Evolutionary conservation across 441 rosid genomes (phyloP), one percentile per base, ranked within the genome.

Genomic region (Erysimum cheiri): DNA sequence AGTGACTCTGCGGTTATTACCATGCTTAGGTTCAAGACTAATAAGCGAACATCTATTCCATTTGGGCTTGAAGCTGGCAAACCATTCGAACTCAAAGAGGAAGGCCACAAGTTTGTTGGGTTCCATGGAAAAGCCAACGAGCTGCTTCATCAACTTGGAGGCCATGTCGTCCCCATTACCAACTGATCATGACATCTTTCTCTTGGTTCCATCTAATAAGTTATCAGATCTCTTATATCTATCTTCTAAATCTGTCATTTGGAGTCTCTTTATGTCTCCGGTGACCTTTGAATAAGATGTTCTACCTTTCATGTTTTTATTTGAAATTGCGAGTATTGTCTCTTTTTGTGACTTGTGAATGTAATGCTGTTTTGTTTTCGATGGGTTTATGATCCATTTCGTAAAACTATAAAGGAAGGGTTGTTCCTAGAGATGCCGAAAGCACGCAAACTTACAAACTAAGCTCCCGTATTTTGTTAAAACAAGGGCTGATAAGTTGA

Each of bases 41-140:
- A 52, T 37, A 66, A 66, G 33, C 46, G 7, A 66, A 66, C 60
- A 19, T 66, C 70, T 4, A 14, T n/a, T 19, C 70, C 60, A 0
- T 66, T 37, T 26, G 70, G 70, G 1, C 56, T 66, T 37, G 60
- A 50, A 14, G 56, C 70, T n/a, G 70, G 70, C 4, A 6, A 22
- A 28, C 2, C 56, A 0, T 50, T 53, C n/a, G 29, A 12, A 15
- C 70, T 66, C 17, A 39, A 52, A 50, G 70, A 49, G n/a, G 36
- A 55, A 67, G 60, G 33, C 35, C 41, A 65, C 57, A 63, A 71
- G 70, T 32, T 71, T n/a, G 36, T 71, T 47, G 70, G 75, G 24
- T 71, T 71, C 17, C 64, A 71, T 28, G 76, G 76, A 35, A 53
- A 41, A 40, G 62, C 52, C 52, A 40, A 7, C 15, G 63, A 40